Evolutionary conservation across 1,284 basidiomycete species (phyloP), one percentile per base, ranked within the genome.

Genomic region (Filobasidium uniguttulatum): DNA sequence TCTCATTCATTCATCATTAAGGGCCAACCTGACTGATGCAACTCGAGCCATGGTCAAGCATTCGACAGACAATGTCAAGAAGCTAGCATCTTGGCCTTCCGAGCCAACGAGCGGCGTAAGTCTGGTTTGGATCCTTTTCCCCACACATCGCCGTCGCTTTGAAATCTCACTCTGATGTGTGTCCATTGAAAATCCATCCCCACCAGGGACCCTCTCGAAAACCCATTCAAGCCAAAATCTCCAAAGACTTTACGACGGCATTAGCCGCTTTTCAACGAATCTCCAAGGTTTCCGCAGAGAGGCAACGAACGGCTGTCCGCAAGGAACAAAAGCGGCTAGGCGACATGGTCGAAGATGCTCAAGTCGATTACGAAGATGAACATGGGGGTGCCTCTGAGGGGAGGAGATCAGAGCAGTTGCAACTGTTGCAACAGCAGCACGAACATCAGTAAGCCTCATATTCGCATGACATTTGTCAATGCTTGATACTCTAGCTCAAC

Each of bases 21-120:
- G 73, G 30, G 69, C 74, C 55, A 89, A 96, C 69, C 73, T 97
- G 52, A 91, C 87, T 1, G 93, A 97, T 63, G 80, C 87, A 29
- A 97, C 93, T 35, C 78, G 91, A 43, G 82, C 83, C 9, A 89
- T 97, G 79, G 83, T 88, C 33, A 97, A 96, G 71, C 82, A 88
- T 53, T 85, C 85, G 5, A 89, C 88, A 0, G 84, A 85, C 41
- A 90, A 96, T 61, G 71, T 97, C 64, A 96, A 94, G 78, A 81
- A 79, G 57, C 73, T 93, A 1, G 81, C 84, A 3, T 70, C 75
- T 2, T 72, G 85, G 57, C 82, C 86, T 53, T 68, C 74, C 1
- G 72, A 46, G 14, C 20, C 37, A 10, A 31, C 28, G n/a, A n/a
- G 23, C 3, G 41, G 34, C 9, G 46, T 35, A 23, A 10, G 33